These are phyloP conservation scores for Rasamsonia emersonii DNA, from an alignment of 2,329 filamentous ascomycete genomes.

Conservation along the genomic window DNA sequence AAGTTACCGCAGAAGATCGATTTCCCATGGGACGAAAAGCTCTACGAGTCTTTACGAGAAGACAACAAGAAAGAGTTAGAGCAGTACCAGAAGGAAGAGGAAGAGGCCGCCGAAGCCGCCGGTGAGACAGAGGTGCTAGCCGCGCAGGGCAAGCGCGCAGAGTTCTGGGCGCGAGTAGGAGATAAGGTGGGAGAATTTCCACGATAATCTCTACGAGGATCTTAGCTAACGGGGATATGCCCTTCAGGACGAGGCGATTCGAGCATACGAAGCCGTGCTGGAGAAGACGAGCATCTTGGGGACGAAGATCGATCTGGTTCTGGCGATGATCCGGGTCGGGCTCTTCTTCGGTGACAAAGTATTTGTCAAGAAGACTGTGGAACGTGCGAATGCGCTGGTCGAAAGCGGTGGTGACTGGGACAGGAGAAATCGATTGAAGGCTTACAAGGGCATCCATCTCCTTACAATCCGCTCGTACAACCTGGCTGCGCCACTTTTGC, in stretches of 20 bases:
- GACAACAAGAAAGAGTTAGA: conserved; percentile 74
- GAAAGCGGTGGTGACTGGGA: conserved; percentile 98
- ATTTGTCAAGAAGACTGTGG: conserved; percentile 87
- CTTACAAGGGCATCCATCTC: conserved; percentile 90
- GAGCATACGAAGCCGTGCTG: conserved; percentile 84
- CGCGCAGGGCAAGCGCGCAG: conserved; percentile 85
- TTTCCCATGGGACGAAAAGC: conserved; percentile 81
- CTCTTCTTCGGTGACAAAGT: conserved; percentile 93
- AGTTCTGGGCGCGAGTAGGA: conserved; percentile 90
- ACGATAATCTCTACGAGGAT: too few species aligned
- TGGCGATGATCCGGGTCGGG: conserved; percentile 91
- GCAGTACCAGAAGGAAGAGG: conserved; percentile 73
- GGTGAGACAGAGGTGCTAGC: conserved; percentile 93
- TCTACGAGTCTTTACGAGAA: conserved; percentile 69
- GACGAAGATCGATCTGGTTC: conserved; percentile 92
- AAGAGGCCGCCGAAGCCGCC: conserved; percentile 90
- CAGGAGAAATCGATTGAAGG: conserved; percentile 94
- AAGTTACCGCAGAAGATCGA: conserved; percentile 55
- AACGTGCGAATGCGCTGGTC: conserved; percentile 80
- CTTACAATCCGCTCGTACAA: conserved; percentile 88
- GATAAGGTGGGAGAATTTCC: conserved; percentile 92
- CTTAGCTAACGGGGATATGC: too few species aligned
- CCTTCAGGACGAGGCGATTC: conserved; percentile 92
- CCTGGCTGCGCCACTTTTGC: conserved; percentile 79
- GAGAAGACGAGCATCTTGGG: conserved; percentile 97